Percentiles rank a stretch among this genome's conserved stretches.
phyloP scores from a whole-genome alignment of 345 rosid genomes.

The Rhodamnia rubescens region DNA sequence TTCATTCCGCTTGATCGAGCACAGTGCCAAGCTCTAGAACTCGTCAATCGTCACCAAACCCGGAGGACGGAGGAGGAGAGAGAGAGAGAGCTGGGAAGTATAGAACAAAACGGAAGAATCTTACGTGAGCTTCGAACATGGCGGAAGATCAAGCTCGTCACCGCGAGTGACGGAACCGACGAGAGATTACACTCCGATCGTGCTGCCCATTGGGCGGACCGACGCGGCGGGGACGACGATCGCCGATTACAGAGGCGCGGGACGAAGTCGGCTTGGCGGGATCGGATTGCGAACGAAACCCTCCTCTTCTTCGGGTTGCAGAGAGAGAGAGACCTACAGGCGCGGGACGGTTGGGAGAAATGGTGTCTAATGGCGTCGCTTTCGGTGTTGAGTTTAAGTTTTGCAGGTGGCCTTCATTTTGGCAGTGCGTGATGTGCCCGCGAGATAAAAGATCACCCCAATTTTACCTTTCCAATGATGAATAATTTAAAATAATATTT shows the following conservation, averaged over 20 bases:
- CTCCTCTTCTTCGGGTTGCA: background rate
- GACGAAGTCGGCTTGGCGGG: background rate
- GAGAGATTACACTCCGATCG: background rate
- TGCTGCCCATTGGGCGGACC: background rate
- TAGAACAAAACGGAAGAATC: background rate
- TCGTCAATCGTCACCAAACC: background rate
- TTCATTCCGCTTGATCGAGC: background rate
- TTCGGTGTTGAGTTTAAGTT: background rate
- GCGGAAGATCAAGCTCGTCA: slow-evolving; percentile 16
- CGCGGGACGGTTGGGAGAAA: background rate
- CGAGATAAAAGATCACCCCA: background rate
- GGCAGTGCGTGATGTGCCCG: background rate
- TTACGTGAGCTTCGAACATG: slow-evolving; percentile 95
- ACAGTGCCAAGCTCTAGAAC: background rate
- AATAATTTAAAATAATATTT: too few relatives aligned
- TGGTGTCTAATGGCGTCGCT: background rate
- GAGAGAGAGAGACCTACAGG: background rate
- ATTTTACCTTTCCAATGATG: background rate
- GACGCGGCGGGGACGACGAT: background rate
- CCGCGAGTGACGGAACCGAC: background rate
- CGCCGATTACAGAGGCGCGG: background rate
- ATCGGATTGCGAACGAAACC: background rate
- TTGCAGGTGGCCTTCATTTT: background rate
- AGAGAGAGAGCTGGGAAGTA: background rate
- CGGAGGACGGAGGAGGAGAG: background rate